A percentile compares a stretch with the other conserved stretches of the same genome.
phyloP scores from a whole-genome alignment of 1,284 basidiomycete genomes.

The Naganishia albida region DNA sequence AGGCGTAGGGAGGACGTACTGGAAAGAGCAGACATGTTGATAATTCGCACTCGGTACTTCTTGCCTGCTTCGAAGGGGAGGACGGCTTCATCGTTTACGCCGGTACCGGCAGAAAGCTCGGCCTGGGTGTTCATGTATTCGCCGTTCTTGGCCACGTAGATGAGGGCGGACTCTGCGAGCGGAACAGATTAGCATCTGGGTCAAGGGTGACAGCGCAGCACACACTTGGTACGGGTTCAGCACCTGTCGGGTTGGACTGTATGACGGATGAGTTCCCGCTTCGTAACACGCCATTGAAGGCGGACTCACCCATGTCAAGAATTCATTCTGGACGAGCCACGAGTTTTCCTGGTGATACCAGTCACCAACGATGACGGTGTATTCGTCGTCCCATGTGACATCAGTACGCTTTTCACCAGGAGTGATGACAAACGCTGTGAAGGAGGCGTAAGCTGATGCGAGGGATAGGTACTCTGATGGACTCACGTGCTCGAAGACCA shows the following conservation, averaged over 20 bases:
- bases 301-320: slow-evolving; percentile 63
- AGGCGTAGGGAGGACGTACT: slow-evolving; percentile 35
- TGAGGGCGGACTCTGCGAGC: slow-evolving; percentile 67
- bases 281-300: too few relatives aligned
- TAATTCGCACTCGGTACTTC: slow-evolving; percentile 68
- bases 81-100: slow-evolving; percentile 83
- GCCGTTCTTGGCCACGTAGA: slow-evolving; percentile 79
- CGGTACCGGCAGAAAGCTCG: slow-evolving; percentile 58
- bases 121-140: slow-evolving; percentile 62
- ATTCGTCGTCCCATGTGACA: slow-evolving; percentile 82
- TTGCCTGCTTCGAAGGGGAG: slow-evolving; percentile 77
- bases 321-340: slow-evolving; percentile 63
- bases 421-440: slow-evolving; percentile 67
- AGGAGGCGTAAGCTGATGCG: not conserved
- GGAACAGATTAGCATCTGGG: not conserved
- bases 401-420: slow-evolving; percentile 58
- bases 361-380: slow-evolving; percentile 77
- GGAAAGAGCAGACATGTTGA: slow-evolving; percentile 67
- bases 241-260: slow-evolving; percentile 69
- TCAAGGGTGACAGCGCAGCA: not conserved
- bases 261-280: too few relatives aligned
- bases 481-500: slow-evolving; percentile 49
- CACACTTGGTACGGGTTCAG: slow-evolving; percentile 79
- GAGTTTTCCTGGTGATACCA: slow-evolving; percentile 76
- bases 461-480: not conserved